Base-by-base conservation (phyloP, 805 yeast genomes). In the Saccharomycopsis sp. region DNA sequence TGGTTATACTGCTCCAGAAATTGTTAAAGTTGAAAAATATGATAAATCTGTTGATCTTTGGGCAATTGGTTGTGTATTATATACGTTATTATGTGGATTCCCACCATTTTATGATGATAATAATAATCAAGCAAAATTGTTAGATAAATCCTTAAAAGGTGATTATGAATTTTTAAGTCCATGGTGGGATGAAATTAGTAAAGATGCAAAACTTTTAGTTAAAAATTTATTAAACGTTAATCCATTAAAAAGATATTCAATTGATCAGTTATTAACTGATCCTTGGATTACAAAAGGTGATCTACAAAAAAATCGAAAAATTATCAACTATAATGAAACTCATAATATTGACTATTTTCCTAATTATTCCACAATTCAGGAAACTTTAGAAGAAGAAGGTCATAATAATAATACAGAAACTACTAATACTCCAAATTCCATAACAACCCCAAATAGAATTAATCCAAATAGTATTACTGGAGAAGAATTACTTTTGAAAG, bases 161-260 rank as follows among this genome's bases (percentile, higher is more conserved):
- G 78, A 81, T 42, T 83, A 70, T 57, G 71, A 74, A n/a, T 83
- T 81, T 55, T 62, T 83, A 39, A 62, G 71, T 44, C 94, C 94
- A 1, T 83, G 94, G 94, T 83, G 92, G 85, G 92, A 82, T 58
- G 94, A 83, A 55, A 79, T 83, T 27, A 69, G 79, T 37, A 59
- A 56, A 30, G 85, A 76, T 28, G 88, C 87, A 21, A 83, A 81
- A 53, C 70, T 70, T 50, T 69, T 83, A 51, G 83, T 83, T 12
- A 59, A 70, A 3, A 75, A 72, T 51, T 65, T 83, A 57, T 63
- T 83, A 47, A 77, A 79, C 21, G 80, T 79, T 13, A 76, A 83
- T 55, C 88, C 92, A 1, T 63, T 64, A 10, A 69, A 68, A 39
- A 66, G 94, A 51, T 80, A 78, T 48, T 72, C 82, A 2, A 70